Conservation (phyloP, 352 stramenopile genomes). For the Phytophthora melonis region DNA sequence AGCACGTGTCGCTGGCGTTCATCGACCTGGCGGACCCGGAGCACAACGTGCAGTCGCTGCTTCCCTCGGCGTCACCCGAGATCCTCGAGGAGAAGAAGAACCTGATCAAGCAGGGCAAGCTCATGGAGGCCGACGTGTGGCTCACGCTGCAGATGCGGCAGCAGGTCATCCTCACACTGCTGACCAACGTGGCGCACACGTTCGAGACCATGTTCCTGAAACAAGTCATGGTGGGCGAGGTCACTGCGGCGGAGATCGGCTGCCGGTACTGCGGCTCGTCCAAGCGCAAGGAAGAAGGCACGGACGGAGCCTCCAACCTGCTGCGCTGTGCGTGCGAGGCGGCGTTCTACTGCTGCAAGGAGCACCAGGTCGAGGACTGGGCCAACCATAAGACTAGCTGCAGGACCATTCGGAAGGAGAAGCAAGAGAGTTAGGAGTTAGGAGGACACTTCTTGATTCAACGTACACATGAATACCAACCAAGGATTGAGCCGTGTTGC, state of each 20-base stretch:
- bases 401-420: slow-evolving; percentile 70
- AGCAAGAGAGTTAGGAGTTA: background rate
- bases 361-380: slow-evolving; percentile 88
- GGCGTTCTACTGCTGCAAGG: slow-evolving; percentile 88
- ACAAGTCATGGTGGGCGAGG: slow-evolving; percentile 74
- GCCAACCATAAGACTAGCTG: slow-evolving; percentile 80
- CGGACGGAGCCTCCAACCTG: slow-evolving; percentile 37
- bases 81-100: slow-evolving; percentile 69
- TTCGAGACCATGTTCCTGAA: slow-evolving; percentile 88
- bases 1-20: slow-evolving; percentile 79
- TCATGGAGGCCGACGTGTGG: slow-evolving; percentile 89
- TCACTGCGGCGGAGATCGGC: slow-evolving; percentile 65
- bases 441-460: background rate
- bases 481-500: background rate
- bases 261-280: slow-evolving; percentile 75
- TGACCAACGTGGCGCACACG: slow-evolving; percentile 85
- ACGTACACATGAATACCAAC: background rate
- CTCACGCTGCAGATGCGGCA: slow-evolving; percentile 88
- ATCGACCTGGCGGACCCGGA: slow-evolving; percentile 78
- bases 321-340: slow-evolving; percentile 79
- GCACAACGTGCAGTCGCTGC: slow-evolving; percentile 80
- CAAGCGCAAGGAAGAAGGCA: slow-evolving; percentile 35
- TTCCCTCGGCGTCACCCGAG: slow-evolving; percentile 67
- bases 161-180: slow-evolving; percentile 79
- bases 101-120: slow-evolving; percentile 73